Conservation (phyloP, 108 stramenopile genomes). For the Schizochytrium sp. region DNA sequence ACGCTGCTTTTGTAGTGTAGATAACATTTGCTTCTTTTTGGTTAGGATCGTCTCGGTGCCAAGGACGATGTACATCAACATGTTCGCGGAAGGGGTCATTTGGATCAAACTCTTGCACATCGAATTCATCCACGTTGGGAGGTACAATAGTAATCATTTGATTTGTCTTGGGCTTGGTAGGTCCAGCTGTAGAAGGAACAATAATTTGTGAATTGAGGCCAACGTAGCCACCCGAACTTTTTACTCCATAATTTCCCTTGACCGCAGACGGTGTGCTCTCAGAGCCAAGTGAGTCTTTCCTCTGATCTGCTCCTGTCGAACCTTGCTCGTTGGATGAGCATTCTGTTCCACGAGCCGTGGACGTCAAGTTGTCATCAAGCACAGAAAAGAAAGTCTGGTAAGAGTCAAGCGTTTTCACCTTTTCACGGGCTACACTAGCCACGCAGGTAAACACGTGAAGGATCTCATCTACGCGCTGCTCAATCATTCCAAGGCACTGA, state of each 20-base stretch:
- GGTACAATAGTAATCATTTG: not conserved
- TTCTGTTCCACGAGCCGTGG: not conserved
- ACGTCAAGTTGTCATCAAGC: too few relatives aligned
- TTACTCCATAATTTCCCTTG: too few relatives aligned
- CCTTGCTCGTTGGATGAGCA: not conserved
- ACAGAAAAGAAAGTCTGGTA: conserved; percentile 50
- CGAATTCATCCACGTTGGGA: conserved; percentile 7
- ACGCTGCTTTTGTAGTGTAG: too few relatives aligned
- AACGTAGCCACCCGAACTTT: too few relatives aligned
- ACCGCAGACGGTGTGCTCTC: too few relatives aligned
- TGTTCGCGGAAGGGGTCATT: conserved; percentile 17
- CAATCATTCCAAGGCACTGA: conserved; percentile 42
- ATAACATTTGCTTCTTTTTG: not conserved
- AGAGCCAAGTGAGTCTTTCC: too few relatives aligned
- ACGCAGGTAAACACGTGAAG: conserved; percentile 47
- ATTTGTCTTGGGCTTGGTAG: not conserved
- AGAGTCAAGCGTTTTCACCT: not conserved
- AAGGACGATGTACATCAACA: not conserved
- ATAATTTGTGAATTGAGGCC: not conserved
- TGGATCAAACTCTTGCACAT: conserved; percentile 23
- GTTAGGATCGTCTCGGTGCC: conserved; percentile 1
- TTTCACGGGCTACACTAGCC: conserved; percentile 11
- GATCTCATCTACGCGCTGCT: conserved; percentile 31
- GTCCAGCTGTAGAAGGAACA: not conserved
- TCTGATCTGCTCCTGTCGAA: too few relatives aligned